Conservation (phyloP, 108 stramenopile species). For the Skeletonema marinoi region DNA sequence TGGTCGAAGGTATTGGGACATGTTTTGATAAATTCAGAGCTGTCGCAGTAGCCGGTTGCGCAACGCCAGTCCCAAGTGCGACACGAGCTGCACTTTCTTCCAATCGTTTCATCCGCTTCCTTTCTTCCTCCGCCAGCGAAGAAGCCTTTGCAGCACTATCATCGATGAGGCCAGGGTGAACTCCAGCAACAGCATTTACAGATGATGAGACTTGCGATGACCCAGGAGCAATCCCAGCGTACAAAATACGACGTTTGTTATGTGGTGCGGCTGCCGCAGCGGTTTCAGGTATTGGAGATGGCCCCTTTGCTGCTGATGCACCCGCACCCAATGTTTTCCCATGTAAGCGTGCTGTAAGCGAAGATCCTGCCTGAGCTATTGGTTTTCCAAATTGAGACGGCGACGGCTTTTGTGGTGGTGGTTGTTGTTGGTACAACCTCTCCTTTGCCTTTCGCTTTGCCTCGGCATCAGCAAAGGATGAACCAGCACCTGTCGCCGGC, state of each 20-base stretch:
- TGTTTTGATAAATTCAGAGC: not conserved
- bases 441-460: slow-evolving; percentile 60
- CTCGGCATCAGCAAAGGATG: slow-evolving; percentile 73
- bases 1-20: slow-evolving; percentile 1
- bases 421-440: slow-evolving; percentile 43
- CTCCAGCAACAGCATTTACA: slow-evolving; percentile 65
- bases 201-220: slow-evolving; percentile 70
- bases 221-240: slow-evolving; percentile 83
- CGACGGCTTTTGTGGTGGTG: not conserved
- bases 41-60: slow-evolving; percentile 8
- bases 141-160: slow-evolving; percentile 38
- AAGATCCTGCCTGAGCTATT: slow-evolving; percentile 54
- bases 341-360: slow-evolving; percentile 65
- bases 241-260: slow-evolving; percentile 56
- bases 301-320: slow-evolving; percentile 3
- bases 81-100: slow-evolving; percentile 37
- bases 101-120: slow-evolving; percentile 15
- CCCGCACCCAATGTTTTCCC: slow-evolving; percentile 65
- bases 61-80: slow-evolving; percentile 15
- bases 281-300: not conserved
- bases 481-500: slow-evolving; percentile 29
- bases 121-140: slow-evolving; percentile 35
- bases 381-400: slow-evolving; percentile 69
- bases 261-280: slow-evolving; percentile 11
- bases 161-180: slow-evolving; percentile 61